Evolutionary conservation across 176 grass and related monocot species (phyloP), one percentile per base, ranked within the genome.

Genomic region (Oryza brachyantha): DNA sequence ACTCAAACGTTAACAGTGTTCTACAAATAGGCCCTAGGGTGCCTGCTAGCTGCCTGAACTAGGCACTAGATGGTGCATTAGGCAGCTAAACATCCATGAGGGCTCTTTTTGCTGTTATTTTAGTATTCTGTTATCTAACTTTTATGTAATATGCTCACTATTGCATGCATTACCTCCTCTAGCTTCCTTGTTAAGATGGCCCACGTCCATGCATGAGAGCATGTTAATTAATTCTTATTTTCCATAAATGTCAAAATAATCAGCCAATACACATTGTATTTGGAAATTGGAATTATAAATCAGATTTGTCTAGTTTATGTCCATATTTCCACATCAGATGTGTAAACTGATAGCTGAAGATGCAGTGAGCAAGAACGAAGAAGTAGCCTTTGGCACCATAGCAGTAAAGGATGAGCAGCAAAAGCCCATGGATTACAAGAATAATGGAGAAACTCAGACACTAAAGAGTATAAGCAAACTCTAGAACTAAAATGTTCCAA

Each of bases 381-480:
- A n/a, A n/a, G 8, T 69, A 61, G 17, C 5, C 59, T 29, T 38
- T 29, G 21, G 57, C 41, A 74, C 17, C 78, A 61, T 35, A 79
- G 1, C 29, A 78, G 31, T 73, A 70, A 58, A 64, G 25, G 29
- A 65, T 50, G 74, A 39, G 13, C 29, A 68, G 55, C 50, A 74
- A 72, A 74, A 13, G 14, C 8, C 77, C 29, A 12, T 37, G 80
- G 59, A 68, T 80, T 29, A 74, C 27, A 66, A 45, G 58, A 43
- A 72, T 4, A 68, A 65, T 68, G 29, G 24, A 86, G 9, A 86
- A 70, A 46, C 22, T 48, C 46, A n/a, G 68, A 25, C 29, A 29
- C 11, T 31, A 26, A 37, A 29, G 77, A 81, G 37, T 65, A 38
- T 61, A 90, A 72, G 43, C 13, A 46, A 42, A 72, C 41, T 75